Evolutionary conservation across 2,329 filamentous ascomycete genomes (phyloP), one percentile per base, ranked within the genome.

Genomic region (Fusarium sp.): DNA sequence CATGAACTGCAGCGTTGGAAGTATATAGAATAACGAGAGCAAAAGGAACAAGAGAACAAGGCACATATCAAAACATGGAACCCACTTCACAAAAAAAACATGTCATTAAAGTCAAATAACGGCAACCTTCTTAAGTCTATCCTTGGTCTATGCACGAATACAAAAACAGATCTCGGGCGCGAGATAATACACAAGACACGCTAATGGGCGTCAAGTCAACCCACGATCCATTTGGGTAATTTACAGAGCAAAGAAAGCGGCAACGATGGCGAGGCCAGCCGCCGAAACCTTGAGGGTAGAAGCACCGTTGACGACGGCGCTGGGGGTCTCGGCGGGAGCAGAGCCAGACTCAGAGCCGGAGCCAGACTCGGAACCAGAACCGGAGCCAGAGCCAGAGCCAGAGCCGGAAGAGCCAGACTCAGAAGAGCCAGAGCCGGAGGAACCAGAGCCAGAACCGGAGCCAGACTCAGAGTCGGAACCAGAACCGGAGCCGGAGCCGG

Each of bases 81-180:
- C n/a, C 16, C 20, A 61, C 42, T 22, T 38, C n/a, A 50, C 27
- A 36, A 25, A 47, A 47, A 14, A 22, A 29, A 22, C 33, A 61
- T 38, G 5, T 63, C 10, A 60, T 64, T 52, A 65, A 63, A 63
- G 45, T 60, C 45, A 60, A 66, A 20, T 72, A 71, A 64, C 59
- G 63, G 35, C 61, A 78, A 65, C 67, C 72, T 71, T 76, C 68
- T 71, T 68, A 40, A 70, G 70, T 79, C 77, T 79, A 79, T 79
- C 76, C 77, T 75, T 78, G 63, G 67, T 79, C 77, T 79, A 79
- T 74, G 25, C 75, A 65, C 70, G 64, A 74, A 77, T 79, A 79
- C 75, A 77, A 78, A 75, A 78, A 78, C 66, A 78, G 76, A 78
- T 78, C 76, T 69, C 72, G 74, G 65, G 67, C 52, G 68, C 74